Conservation (phyloP, 805 yeast species). For the Wickerhamiella australiensis region DNA sequence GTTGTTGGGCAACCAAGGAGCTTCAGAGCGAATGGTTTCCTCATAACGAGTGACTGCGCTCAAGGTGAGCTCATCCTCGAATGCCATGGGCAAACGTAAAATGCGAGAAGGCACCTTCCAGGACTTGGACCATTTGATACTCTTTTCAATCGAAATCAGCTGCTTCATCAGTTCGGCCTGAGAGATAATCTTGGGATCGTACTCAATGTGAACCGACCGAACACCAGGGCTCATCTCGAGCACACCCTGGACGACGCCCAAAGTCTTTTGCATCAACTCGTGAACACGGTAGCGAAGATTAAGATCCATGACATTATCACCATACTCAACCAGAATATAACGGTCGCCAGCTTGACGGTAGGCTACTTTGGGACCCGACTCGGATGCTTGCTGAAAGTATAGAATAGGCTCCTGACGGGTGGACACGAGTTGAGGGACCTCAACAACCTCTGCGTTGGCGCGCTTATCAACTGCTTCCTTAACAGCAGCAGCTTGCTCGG, state of each 20-base stretch:
- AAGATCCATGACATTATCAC: slow-evolving; percentile 76
- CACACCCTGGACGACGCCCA: slow-evolving; percentile 56
- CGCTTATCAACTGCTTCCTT: slow-evolving; percentile 46
- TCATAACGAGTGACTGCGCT: slow-evolving; percentile 83
- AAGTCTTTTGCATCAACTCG: slow-evolving; percentile 63
- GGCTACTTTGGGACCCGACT: slow-evolving; percentile 54
- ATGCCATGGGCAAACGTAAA: slow-evolving; percentile 85
- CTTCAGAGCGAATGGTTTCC: slow-evolving; percentile 84
- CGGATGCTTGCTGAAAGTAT: slow-evolving; percentile 35
- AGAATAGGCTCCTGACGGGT: slow-evolving; percentile 58
- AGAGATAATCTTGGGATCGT: slow-evolving; percentile 46
- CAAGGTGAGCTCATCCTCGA: slow-evolving; percentile 81
- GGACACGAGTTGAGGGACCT: slow-evolving; percentile 36
- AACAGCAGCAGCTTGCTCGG: slow-evolving; percentile 53
- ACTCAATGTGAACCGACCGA: slow-evolving; percentile 84
- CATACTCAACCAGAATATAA: slow-evolving; percentile 82
- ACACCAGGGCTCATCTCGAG: slow-evolving; percentile 97
- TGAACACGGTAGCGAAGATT: slow-evolving; percentile 77
- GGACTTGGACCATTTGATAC: slow-evolving; percentile 56
- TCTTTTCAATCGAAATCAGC: slow-evolving; percentile 62
- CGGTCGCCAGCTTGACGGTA: slow-evolving; percentile 97
- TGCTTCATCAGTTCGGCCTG: slow-evolving; percentile 53
- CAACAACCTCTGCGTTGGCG: slow-evolving; percentile 24
- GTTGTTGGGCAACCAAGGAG: slow-evolving; percentile 97
- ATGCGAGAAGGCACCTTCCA: slow-evolving; percentile 82